Evolutionary conservation across 441 rosid species (phyloP).

Genomic region (Bocquillonia castaneifolia): DNA sequence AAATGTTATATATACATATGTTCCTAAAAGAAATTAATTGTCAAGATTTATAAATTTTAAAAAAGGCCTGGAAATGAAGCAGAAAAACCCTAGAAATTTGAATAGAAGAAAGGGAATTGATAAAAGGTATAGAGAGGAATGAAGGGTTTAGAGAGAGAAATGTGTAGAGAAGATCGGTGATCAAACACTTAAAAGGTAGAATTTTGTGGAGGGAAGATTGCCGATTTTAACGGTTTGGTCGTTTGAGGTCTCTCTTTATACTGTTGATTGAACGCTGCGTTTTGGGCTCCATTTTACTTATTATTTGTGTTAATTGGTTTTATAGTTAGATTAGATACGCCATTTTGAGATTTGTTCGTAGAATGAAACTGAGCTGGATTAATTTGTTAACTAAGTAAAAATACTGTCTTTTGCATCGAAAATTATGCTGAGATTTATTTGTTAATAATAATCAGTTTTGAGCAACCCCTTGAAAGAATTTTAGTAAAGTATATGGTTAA

Average conservation of each 20-base stretch:
- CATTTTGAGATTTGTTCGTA: too few relatives aligned
- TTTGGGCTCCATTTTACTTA: not conserved
- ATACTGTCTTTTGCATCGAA: too few relatives aligned
- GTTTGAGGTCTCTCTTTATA: not conserved
- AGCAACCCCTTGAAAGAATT: too few relatives aligned
- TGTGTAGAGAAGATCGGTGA: not conserved
- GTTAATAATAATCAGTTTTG: too few relatives aligned
- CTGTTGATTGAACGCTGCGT: not conserved
- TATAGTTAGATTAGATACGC: too few relatives aligned
- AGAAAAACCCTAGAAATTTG: constrained; percentile 4
- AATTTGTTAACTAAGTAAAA: too few relatives aligned
- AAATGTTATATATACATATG: too few relatives aligned
- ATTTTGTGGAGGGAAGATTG: constrained; percentile 34
- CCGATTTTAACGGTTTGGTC: constrained; percentile 39
- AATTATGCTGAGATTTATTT: too few relatives aligned
- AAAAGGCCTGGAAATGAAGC: not conserved
- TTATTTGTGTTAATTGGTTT: too few relatives aligned
- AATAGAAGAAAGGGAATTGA: not conserved
- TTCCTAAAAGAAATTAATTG: not conserved
- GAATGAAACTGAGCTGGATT: too few relatives aligned
- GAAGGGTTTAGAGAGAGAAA: not conserved
- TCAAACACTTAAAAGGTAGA: not conserved
- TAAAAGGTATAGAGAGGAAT: not conserved
- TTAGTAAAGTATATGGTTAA: too few relatives aligned
- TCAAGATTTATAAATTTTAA: not conserved